Conservation (phyloP, 169 alveolate genomes). For the Plasmodium vinckei region DNA sequence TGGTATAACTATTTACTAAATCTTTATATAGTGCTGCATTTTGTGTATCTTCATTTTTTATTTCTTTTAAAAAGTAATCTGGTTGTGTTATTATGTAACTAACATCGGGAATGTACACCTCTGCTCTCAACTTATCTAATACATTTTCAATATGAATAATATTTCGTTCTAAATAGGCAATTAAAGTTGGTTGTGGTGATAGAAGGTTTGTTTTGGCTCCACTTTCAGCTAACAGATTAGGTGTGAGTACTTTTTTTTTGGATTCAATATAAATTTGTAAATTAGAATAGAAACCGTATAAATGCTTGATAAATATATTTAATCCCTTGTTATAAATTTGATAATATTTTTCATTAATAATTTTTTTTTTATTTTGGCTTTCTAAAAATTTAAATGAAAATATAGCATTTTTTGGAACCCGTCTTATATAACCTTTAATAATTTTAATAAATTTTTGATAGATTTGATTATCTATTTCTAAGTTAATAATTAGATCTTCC, state of each 20-base stretch:
- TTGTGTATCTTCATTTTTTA: conserved; percentile 20
- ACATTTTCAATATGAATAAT: conserved; percentile 13
- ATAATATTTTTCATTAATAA: conserved; percentile 9
- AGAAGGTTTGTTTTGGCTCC: neutral
- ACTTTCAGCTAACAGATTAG: neutral
- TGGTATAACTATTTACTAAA: neutral
- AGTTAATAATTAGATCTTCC: conserved; percentile 1
- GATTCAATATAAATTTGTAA: conserved; percentile 2
- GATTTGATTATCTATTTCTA: conserved; percentile 28
- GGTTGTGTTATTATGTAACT: conserved; percentile 24
- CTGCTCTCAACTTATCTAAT: neutral
- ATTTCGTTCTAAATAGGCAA: conserved; percentile 25
- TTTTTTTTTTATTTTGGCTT: conserved; percentile 2
- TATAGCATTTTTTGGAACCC: conserved; percentile 6
- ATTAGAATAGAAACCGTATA: neutral
- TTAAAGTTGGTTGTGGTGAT: neutral
- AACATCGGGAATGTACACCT: conserved; percentile 3
- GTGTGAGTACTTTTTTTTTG: neutral
- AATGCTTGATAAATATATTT: neutral
- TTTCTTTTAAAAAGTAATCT: conserved; percentile 5
- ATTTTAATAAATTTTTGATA: conserved; percentile 9
- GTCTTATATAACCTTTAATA: neutral
- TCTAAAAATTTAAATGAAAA: neutral
- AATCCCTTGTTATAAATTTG: neutral
- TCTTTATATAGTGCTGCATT: neutral